Evolutionary conservation across 306 rosid genomes (phyloP).

Genomic region (Lathyrus aphaca): DNA sequence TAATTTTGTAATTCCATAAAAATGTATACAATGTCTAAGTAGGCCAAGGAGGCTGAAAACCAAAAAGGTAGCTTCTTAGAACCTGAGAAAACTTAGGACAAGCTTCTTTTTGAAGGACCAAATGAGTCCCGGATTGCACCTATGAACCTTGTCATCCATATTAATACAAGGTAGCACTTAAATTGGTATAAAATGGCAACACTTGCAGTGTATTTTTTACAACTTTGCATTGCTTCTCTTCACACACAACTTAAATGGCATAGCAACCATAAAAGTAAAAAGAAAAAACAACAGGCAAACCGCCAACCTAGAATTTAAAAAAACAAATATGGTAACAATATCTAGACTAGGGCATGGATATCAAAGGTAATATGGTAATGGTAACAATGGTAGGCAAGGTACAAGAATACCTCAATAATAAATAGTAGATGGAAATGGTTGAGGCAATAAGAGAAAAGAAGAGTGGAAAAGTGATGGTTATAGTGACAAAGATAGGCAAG

Average conservation of each 20-base stretch:
- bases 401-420: neutral
- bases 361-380: slow-evolving; percentile 6
- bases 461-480: neutral
- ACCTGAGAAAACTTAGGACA: slow-evolving; percentile 36
- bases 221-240: slow-evolving; percentile 17
- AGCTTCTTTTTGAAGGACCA: slow-evolving; percentile 44
- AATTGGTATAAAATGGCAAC: slow-evolving; percentile 10
- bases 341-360: neutral
- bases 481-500: too few species aligned
- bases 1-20: neutral
- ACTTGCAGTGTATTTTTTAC: slow-evolving; percentile 3
- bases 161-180: neutral
- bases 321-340: neutral
- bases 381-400: slow-evolving; percentile 4
- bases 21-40: slow-evolving; percentile 34
- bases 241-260: slow-evolving; percentile 10
- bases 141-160: slow-evolving; percentile 44
- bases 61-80: slow-evolving; percentile 59
- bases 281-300: neutral
- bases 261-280: neutral
- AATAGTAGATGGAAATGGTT: neutral
- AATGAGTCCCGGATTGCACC: slow-evolving; percentile 54
- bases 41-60: slow-evolving; percentile 45
- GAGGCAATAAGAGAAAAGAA: neutral
- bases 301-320: too few species aligned